Percentiles rank a stretch among this genome's conserved stretches.
Evolutionary conservation across 805 yeast species (phyloP).

Genomic region (Starmerella floris): DNA sequence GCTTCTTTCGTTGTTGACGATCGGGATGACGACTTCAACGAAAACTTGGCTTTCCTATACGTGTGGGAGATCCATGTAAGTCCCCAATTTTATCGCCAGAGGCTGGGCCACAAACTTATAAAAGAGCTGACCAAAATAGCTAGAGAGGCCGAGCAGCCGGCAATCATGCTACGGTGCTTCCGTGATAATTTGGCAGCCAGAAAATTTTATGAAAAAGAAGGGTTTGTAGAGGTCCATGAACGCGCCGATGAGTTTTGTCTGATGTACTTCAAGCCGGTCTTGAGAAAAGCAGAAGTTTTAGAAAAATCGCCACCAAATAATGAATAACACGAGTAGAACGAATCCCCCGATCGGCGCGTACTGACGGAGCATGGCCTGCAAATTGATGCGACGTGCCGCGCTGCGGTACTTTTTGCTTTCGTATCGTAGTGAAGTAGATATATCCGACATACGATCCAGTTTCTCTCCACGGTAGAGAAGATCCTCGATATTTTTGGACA

Average conservation of each 20-base stretch:
- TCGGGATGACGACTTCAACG: slow-evolving; percentile 2
- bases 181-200: slow-evolving; percentile 7
- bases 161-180: slow-evolving; percentile 13
- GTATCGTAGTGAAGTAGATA: slow-evolving; percentile 62
- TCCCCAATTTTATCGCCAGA: slow-evolving; percentile 9
- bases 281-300: slow-evolving; percentile 31
- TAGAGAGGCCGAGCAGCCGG: not conserved
- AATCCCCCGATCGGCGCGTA: slow-evolving; percentile 76
- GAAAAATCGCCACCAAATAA: slow-evolving; percentile 71
- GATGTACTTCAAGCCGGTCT: not conserved
- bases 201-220: slow-evolving; percentile 9
- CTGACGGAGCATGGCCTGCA: slow-evolving; percentile 77
- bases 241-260: not conserved
- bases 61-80: slow-evolving; percentile 18
- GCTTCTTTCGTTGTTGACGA: slow-evolving; percentile 5
- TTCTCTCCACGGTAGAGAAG: slow-evolving; percentile 88
- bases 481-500: slow-evolving; percentile 95
- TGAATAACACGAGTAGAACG: slow-evolving; percentile 52
- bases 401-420: slow-evolving; percentile 79
- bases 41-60: slow-evolving; percentile 1
- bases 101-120: slow-evolving; percentile 9
- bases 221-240: slow-evolving; percentile 5
- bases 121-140: slow-evolving; percentile 1
- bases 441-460: slow-evolving; percentile 74
- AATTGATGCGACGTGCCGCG: slow-evolving; percentile 80